Percentiles rank a stretch among this genome's conserved stretches.
Evolutionary conservation across 2,329 filamentous ascomycete genomes (phyloP).

Genomic region (Cordyceps farinosa): DNA sequence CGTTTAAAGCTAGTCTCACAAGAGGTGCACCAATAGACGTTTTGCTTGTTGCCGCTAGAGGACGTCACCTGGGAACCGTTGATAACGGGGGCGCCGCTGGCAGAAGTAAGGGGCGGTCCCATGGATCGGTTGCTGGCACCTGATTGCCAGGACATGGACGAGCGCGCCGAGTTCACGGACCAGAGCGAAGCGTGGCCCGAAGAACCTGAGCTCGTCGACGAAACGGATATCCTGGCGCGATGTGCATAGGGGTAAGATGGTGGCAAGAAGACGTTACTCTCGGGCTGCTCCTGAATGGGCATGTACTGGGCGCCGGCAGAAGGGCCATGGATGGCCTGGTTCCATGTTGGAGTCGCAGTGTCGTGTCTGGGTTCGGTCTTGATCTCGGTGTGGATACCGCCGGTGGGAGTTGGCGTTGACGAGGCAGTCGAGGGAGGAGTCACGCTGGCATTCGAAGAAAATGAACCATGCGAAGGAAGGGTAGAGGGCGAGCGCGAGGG

Average conservation of each 20-base stretch:
- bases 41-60: constrained; percentile 35
- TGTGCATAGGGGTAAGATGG: constrained; percentile 38
- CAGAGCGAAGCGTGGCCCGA: constrained; percentile 47
- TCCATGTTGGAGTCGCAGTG: constrained; percentile 27
- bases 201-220: constrained; percentile 48
- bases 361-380: constrained; percentile 31
- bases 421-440: constrained; percentile 23
- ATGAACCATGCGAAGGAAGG: constrained; percentile 16
- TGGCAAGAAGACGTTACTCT: constrained; percentile 32
- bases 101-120: constrained; percentile 29
- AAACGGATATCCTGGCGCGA: constrained; percentile 45
- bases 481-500: constrained; percentile 18
- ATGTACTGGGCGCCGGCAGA: constrained; percentile 5
- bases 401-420: constrained; percentile 16
- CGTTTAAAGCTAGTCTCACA: constrained; percentile 64
- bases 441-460: constrained; percentile 7
- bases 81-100: constrained; percentile 30
- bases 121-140: constrained; percentile 33
- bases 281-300: constrained; percentile 20
- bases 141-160: constrained; percentile 40
- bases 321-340: constrained; percentile 15
- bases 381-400: constrained; percentile 22
- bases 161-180: constrained; percentile 40
- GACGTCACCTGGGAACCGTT: constrained; percentile 30
- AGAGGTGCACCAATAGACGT: constrained; percentile 55